phyloP scores from a whole-genome alignment of 1,139 yeast species.

The Geotrichum cucujoidarum region DNA sequence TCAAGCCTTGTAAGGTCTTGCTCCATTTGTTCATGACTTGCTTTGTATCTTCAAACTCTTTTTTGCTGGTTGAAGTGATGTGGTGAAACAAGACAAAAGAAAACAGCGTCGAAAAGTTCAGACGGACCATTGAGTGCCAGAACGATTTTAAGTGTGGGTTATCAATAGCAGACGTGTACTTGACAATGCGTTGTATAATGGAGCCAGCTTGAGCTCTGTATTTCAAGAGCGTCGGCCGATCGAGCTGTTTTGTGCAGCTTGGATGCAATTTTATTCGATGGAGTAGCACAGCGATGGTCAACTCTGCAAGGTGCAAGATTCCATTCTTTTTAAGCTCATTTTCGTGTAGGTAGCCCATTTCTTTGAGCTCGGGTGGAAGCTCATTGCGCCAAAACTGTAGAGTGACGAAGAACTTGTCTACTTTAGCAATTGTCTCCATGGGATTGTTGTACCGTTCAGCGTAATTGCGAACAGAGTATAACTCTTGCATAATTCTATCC shows the following conservation, averaged over 20 bases:
- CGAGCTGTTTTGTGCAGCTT: constrained; percentile 23
- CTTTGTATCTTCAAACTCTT: constrained; percentile 32
- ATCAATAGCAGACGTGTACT: constrained; percentile 35
- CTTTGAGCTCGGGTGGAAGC: constrained; percentile 32
- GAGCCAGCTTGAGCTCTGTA: constrained; percentile 33
- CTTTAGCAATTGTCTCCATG: constrained; percentile 22
- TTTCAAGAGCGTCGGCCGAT: constrained; percentile 21
- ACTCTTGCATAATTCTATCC: constrained; percentile 30
- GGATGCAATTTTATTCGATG: constrained; percentile 32
- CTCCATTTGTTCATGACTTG: constrained; percentile 36
- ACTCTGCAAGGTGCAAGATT: constrained; percentile 34
- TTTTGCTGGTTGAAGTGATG: constrained; percentile 32
- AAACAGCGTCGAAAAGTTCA: constrained; percentile 35
- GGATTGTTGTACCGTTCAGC: constrained; percentile 25
- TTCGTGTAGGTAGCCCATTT: constrained; percentile 27
- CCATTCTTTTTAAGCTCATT: constrained; percentile 23
- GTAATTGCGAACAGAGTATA: constrained; percentile 29
- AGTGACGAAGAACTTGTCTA: constrained; percentile 26
- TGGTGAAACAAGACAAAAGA: constrained; percentile 36
- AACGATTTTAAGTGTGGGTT: constrained; percentile 38
- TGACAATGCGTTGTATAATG: constrained; percentile 32
- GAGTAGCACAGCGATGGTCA: constrained; percentile 35
- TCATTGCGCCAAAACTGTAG: constrained; percentile 31
- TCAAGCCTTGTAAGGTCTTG: constrained; percentile 29
- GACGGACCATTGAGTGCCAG: constrained; percentile 37